phyloP scores from a whole-genome alignment of 2,329 filamentous ascomycete genomes.

The Epichloe glyceriae region DNA sequence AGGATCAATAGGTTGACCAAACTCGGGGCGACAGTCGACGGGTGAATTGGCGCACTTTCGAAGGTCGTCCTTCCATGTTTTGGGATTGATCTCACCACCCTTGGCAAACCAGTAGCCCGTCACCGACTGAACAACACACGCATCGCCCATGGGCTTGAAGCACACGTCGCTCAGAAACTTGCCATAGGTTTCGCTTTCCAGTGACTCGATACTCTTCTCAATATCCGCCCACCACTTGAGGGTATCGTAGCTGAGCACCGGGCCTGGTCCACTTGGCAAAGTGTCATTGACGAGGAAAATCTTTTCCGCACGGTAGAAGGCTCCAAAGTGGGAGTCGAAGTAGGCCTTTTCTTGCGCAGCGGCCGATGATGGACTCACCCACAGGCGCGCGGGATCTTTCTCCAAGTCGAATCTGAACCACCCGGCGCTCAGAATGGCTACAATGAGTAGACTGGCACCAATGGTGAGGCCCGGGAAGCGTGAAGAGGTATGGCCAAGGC shows the following conservation, averaged over 20 bases:
- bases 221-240: constrained; percentile 89
- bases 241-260: constrained; percentile 79
- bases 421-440: constrained; percentile 69
- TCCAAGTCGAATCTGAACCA: constrained; percentile 87
- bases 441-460: constrained; percentile 55
- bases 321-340: constrained; percentile 86
- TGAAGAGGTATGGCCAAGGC: constrained; percentile 68
- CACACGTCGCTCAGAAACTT: constrained; percentile 73
- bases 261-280: constrained; percentile 45
- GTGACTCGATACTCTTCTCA: constrained; percentile 59
- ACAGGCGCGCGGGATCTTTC: constrained; percentile 77
- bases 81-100: constrained; percentile 16
- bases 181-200: constrained; percentile 57
- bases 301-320: constrained; percentile 91
- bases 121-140: constrained; percentile 88
- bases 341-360: constrained; percentile 89
- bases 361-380: constrained; percentile 89
- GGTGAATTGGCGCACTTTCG: constrained; percentile 65
- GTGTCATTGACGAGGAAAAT: constrained; percentile 88
- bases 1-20: constrained; percentile 77
- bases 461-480: constrained; percentile 80
- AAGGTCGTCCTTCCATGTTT: constrained; percentile 61
- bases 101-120: constrained; percentile 72
- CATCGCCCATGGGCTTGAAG: constrained; percentile 81
- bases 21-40: constrained; percentile 74